phyloP scores from a whole-genome alignment of 345 rosid genomes.

The Ceriops tagal region DNA sequence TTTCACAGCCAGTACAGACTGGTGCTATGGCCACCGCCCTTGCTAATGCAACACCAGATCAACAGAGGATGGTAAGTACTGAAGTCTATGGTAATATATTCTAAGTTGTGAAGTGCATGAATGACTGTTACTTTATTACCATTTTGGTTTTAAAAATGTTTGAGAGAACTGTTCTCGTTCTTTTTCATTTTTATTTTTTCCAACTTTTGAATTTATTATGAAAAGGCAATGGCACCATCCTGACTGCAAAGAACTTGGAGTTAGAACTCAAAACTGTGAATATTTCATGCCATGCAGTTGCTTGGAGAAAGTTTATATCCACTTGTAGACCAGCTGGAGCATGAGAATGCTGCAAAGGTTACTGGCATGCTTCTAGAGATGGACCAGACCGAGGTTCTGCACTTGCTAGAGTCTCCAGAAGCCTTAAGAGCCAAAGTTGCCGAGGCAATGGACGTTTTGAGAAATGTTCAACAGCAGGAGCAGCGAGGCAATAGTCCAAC shows the following conservation, averaged over 20 bases:
- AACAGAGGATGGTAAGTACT: conserved; percentile 11
- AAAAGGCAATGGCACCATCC: too few species aligned
- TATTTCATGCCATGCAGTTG: conserved; percentile 1
- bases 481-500: conserved; percentile 6
- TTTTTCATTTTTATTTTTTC: neutral
- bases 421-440: conserved; percentile 16
- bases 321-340: conserved; percentile 20
- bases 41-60: conserved; percentile 16
- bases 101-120: neutral
- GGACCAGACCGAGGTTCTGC: conserved; percentile 19
- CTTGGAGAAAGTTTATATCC: conserved; percentile 21
- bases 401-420: conserved; percentile 14
- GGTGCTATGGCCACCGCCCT: conserved; percentile 11
- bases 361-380: conserved; percentile 26
- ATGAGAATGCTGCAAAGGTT: conserved; percentile 19
- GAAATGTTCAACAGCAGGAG: conserved; percentile 9
- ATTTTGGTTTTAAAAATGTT: neutral
- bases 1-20: neutral
- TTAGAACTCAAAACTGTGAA: neutral
- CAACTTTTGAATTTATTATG: neutral
- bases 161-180: neutral
- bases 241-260: too few species aligned
- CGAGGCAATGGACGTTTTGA: conserved; percentile 15
- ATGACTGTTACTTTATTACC: neutral
- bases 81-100: neutral